phyloP scores from a whole-genome alignment of 164 flowering plant species.

The Liriodendron chinense region DNA sequence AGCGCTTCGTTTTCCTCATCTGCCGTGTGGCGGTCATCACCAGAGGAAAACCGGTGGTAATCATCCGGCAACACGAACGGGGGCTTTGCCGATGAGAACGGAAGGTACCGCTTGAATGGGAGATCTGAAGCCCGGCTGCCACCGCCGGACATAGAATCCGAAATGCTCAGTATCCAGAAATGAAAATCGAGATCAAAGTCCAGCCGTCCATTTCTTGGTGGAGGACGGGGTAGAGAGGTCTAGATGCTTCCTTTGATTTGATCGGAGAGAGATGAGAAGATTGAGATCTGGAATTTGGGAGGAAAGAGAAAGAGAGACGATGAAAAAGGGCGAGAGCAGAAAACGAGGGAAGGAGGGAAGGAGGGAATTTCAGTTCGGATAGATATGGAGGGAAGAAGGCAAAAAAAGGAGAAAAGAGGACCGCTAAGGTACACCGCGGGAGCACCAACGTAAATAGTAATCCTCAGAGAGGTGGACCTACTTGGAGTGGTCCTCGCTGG shows the following conservation, averaged over 20 bases:
- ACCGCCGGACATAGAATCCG: conserved; percentile 37
- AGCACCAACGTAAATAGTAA: no score
- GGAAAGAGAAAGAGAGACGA: conserved; percentile 4
- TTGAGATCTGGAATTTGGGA: background rate
- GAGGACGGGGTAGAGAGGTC: background rate
- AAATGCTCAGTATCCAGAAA: background rate
- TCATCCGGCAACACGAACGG: conserved; percentile 27
- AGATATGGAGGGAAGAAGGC: conserved; percentile 81
- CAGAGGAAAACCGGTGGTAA: conserved; percentile 22
- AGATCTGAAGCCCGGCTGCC: conserved; percentile 32
- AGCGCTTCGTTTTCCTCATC: conserved; percentile 21
- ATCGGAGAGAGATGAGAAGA: conserved; percentile 19
- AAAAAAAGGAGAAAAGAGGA: background rate
- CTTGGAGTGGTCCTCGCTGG: no score
- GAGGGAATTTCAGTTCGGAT: conserved; percentile 63
- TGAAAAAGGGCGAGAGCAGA: conserved; percentile 29
- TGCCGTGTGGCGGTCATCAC: conserved; percentile 1
- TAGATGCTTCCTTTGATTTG: conserved; percentile 7
- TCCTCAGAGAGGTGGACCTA: no score
- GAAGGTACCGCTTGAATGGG: conserved; percentile 34
- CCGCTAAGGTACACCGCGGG: no score
- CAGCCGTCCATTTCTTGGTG: background rate
- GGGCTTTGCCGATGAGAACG: conserved; percentile 27
- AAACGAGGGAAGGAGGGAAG: conserved; percentile 68
- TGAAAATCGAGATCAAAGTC: background rate